phyloP scores from a whole-genome alignment of 2,329 filamentous ascomycete genomes.

The Knufia fluminis region DNA sequence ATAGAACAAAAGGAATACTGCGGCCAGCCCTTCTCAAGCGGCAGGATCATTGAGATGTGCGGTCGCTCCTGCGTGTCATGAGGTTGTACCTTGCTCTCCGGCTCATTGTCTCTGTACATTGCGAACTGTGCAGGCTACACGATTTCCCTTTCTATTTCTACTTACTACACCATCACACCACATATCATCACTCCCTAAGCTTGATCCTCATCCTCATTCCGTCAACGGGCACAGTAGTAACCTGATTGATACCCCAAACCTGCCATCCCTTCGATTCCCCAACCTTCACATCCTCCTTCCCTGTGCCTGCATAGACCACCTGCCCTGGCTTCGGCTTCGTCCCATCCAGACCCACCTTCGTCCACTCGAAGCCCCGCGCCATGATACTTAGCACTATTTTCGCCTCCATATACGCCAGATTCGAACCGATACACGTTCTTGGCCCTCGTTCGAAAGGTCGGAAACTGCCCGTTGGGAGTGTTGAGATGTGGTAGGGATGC shows the following conservation, averaged over 20 bases:
- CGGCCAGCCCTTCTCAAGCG: too few relatives aligned
- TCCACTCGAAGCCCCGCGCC: constrained; percentile 42
- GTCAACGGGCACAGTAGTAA: constrained; percentile 15
- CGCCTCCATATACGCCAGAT: constrained; percentile 46
- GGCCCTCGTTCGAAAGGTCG: constrained; percentile 48
- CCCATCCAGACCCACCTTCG: constrained; percentile 19
- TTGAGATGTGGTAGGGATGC: constrained; percentile 11
- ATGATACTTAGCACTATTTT: constrained; percentile 43
- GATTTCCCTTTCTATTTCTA: too few relatives aligned
- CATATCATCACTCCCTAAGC: constrained; percentile 3
- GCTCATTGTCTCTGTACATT: too few relatives aligned
- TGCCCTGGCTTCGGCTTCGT: constrained; percentile 8
- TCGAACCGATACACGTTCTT: constrained; percentile 49
- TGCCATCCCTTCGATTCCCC: constrained; percentile 11
- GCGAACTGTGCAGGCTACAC: too few relatives aligned
- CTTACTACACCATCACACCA: too few relatives aligned
- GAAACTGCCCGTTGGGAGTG: constrained; percentile 38
- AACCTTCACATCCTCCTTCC: constrained; percentile 11
- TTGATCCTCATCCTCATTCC: constrained; percentile 18
- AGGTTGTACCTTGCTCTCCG: too few relatives aligned
- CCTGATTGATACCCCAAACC: constrained; percentile 14
- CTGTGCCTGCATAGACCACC: neutral
- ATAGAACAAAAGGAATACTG: too few relatives aligned
- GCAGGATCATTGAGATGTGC: too few relatives aligned
- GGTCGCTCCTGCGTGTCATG: too few relatives aligned